A percentile compares a stretch with the other conserved stretches of the same genome.
Conservation (phyloP, 75 land plant genomes). For the Cryptomeria japonica region DNA sequence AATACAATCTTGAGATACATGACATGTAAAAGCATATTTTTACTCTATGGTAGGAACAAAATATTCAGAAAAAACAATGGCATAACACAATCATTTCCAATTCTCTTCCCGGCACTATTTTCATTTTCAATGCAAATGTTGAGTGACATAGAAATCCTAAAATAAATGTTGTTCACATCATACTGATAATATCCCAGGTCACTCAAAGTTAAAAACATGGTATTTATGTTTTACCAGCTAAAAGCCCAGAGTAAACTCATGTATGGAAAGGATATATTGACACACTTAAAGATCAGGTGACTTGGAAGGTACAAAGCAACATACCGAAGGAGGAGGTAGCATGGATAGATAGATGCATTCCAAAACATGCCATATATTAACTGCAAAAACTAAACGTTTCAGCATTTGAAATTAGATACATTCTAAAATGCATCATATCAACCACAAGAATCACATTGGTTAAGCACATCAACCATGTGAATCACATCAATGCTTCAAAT, state of each 20-base stretch:
- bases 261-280: too few relatives aligned
- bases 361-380: too few relatives aligned
- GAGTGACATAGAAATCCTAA: not conserved
- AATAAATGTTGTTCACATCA: too few relatives aligned
- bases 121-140: not conserved
- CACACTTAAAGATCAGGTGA: too few relatives aligned
- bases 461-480: too few relatives aligned
- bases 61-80: not conserved
- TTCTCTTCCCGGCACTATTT: not conserved
- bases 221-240: not conserved
- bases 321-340: slow-evolving; percentile 1
- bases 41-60: not conserved
- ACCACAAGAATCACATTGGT: too few relatives aligned
- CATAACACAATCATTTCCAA: not conserved
- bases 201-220: not conserved
- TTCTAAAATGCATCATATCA: too few relatives aligned
- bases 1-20: not conserved
- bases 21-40: not conserved
- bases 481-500: too few relatives aligned
- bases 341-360: not conserved
- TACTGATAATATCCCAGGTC: not conserved
- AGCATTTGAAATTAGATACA: too few relatives aligned
- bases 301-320: too few relatives aligned
- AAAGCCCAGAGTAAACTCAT: too few relatives aligned
- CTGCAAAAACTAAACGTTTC: too few relatives aligned